These are phyloP conservation scores for Pseudopithomyces chartarum DNA, from an alignment of 2,329 filamentous ascomycete species.

Conservation along the genomic window DNA sequence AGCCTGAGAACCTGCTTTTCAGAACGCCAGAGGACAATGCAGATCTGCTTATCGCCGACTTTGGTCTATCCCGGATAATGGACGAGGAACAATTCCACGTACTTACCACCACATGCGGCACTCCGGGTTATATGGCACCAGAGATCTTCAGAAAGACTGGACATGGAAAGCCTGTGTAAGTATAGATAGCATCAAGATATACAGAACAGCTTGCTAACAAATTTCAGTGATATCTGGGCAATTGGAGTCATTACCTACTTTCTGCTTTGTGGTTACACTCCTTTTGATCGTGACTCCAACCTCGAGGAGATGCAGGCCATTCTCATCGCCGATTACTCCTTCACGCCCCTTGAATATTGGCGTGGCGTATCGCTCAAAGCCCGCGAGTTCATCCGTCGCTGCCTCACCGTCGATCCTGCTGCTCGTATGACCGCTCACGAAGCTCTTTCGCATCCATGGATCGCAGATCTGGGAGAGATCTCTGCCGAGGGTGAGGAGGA, in stretches of 20 bases:
- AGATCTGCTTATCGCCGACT: slow-evolving; percentile 95
- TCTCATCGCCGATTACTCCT: slow-evolving; percentile 92
- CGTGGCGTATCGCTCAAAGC: slow-evolving; percentile 82
- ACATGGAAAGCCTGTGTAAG: slow-evolving; percentile 91
- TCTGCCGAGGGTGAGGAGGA: slow-evolving; percentile 52
- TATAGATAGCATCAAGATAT: neutral
- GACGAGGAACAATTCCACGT: slow-evolving; percentile 99
- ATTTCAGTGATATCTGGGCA: slow-evolving; percentile 82
- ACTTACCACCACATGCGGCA: slow-evolving; percentile 95
- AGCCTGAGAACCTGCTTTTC: slow-evolving; percentile 96
- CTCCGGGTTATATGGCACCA: slow-evolving; percentile 97
- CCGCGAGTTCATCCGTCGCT: slow-evolving; percentile 89
- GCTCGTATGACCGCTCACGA: slow-evolving; percentile 90
- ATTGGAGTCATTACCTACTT: slow-evolving; percentile 99
- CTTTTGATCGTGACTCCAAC: slow-evolving; percentile 96
- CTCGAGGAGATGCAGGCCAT: slow-evolving; percentile 99
- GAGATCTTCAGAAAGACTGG: slow-evolving; percentile 99
- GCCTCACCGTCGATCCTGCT: slow-evolving; percentile 86
- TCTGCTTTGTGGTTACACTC: slow-evolving; percentile 94
- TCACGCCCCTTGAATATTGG: slow-evolving; percentile 96
- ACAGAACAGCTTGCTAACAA: slow-evolving; percentile 14
- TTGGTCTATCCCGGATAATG: slow-evolving; percentile 95
- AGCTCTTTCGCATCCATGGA: slow-evolving; percentile 68
- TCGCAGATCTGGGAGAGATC: slow-evolving; percentile 61
- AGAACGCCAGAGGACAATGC: slow-evolving; percentile 97